A percentile compares a stretch with the other conserved stretches of the same genome.
Evolutionary conservation across 2,329 filamentous ascomycete genomes (phyloP).

Genomic region (Raffaelea deltoideospora): DNA sequence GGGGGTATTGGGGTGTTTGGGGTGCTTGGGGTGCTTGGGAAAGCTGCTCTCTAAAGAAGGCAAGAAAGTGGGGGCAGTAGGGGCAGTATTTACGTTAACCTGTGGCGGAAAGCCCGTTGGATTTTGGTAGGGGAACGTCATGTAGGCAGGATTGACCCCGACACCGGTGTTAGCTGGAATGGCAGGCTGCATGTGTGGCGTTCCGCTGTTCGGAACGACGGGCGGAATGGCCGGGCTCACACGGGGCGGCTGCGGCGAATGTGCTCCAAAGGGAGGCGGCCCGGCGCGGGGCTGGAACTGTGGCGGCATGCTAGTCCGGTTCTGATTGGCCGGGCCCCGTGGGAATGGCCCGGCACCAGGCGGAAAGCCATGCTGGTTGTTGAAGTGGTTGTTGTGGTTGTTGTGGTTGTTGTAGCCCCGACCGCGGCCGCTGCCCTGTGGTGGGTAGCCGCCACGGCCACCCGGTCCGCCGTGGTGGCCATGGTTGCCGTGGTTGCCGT

Average conservation of each 20-base stretch:
- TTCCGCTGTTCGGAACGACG: constrained; percentile 43
- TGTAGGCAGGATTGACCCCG: constrained; percentile 22
- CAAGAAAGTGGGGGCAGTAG: constrained; percentile 3
- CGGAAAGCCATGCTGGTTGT: constrained; percentile 29
- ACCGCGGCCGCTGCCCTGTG: constrained; percentile 34
- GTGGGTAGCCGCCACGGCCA: constrained; percentile 38
- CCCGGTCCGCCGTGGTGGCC: constrained; percentile 35
- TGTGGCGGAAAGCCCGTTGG: constrained; percentile 7
- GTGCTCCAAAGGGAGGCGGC: constrained; percentile 23
- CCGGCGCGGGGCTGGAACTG: constrained; percentile 31
- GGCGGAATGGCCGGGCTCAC: constrained; percentile 51
- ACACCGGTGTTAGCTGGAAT: constrained; percentile 42
- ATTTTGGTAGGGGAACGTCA: constrained; percentile 3
- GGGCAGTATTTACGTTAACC: constrained; percentile 10
- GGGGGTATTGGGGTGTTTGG: no score
- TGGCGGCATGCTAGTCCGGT: constrained; percentile 31
- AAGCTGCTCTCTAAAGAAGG: neutral
- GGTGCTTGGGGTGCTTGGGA: neutral
- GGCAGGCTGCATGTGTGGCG: constrained; percentile 51
- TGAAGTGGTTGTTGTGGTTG: constrained; percentile 32
- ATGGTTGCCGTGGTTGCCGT: constrained; percentile 32
- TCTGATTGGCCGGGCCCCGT: constrained; percentile 27
- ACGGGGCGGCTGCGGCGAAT: constrained; percentile 50
- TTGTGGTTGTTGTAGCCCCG: constrained; percentile 27
- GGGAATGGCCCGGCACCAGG: constrained; percentile 20